These are phyloP conservation scores for Naganishia sp. DNA, from an alignment of 1,284 basidiomycete species.

Conservation along the genomic window DNA sequence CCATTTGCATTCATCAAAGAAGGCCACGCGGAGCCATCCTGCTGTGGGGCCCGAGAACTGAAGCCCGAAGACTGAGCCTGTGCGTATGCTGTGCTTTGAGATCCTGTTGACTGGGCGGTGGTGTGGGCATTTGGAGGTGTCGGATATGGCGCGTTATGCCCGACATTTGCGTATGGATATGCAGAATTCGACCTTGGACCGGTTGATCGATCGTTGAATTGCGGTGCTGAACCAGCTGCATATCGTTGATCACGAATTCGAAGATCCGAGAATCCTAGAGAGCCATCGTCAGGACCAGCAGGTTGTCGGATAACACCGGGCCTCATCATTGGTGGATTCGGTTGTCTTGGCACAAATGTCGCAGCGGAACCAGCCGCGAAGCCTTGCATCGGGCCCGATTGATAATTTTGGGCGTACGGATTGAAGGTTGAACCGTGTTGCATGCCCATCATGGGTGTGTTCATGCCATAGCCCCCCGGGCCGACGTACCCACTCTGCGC, in stretches of 20 bases:
- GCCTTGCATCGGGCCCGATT: not conserved
- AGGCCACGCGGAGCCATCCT: constrained; percentile 11
- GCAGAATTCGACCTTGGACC: not conserved
- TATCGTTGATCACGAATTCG: constrained; percentile 20
- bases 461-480: constrained; percentile 6
- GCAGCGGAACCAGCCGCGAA: not conserved
- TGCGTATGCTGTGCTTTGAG: not conserved
- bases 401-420: constrained; percentile 3
- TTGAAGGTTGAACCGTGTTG: not conserved
- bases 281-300: constrained; percentile 20
- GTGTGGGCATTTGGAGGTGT: not conserved
- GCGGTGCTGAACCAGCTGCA: not conserved
- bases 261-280: constrained; percentile 16
- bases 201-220: not conserved
- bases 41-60: not conserved
- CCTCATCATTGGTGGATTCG: constrained; percentile 1
- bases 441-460: constrained; percentile 7
- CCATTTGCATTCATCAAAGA: constrained; percentile 2
- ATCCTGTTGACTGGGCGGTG: too few relatives aligned
- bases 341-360: not conserved
- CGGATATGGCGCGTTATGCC: not conserved
- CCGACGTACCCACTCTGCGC: constrained; percentile 24
- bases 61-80: not conserved
- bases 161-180: constrained; percentile 4
- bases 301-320: constrained; percentile 13